A percentile compares a stretch with the other conserved stretches of the same genome.
Evolutionary conservation across 2,329 filamentous ascomycete genomes (phyloP).

Genomic region (Beauveria sp.): DNA sequence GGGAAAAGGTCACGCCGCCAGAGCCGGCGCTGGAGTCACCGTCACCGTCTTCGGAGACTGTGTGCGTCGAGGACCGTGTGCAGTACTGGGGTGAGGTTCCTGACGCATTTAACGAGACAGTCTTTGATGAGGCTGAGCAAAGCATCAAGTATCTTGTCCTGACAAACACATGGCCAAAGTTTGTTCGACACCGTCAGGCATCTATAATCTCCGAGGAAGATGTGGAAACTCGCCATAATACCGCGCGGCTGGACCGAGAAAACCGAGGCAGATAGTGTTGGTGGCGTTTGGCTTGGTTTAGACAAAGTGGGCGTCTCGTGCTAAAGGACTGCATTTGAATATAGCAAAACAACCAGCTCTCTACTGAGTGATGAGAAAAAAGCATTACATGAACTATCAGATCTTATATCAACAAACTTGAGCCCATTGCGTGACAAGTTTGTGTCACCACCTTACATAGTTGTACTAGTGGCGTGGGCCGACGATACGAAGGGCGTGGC

Average conservation of each 20-base stretch:
- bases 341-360: background rate
- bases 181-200: constrained; percentile 31
- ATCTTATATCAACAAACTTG: background rate
- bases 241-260: background rate
- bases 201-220: constrained; percentile 17
- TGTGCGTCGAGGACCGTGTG: constrained; percentile 12
- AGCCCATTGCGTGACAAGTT: background rate
- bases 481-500: background rate
- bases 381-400: background rate
- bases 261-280: background rate
- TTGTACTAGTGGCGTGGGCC: background rate
- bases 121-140: constrained; percentile 53
- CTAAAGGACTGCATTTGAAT: background rate
- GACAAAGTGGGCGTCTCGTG: too few relatives aligned
- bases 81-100: constrained; percentile 37
- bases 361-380: background rate
- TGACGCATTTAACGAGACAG: constrained; percentile 35
- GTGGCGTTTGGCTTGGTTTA: too few relatives aligned
- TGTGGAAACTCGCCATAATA: background rate
- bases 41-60: background rate
- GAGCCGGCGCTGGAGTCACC: background rate
- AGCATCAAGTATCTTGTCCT: constrained; percentile 60
- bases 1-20: background rate
- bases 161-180: constrained; percentile 61
- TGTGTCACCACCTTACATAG: background rate